Conservation (phyloP, 129 eudicot genomes). For the Chrysanthemum makinoi region DNA sequence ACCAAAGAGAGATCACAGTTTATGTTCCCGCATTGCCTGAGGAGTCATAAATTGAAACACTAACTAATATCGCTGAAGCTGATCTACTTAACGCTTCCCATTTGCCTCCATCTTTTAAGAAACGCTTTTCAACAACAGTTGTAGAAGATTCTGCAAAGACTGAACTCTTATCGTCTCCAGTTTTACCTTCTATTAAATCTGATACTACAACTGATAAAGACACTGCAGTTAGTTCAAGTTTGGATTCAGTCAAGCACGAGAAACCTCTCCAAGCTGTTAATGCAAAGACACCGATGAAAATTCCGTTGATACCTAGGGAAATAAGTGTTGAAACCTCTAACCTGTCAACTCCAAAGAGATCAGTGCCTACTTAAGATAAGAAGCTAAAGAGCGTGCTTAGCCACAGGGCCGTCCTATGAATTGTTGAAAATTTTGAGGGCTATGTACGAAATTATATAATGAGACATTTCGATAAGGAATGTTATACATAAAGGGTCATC, state of each 20-base stretch:
- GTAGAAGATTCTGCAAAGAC: constrained; percentile 28
- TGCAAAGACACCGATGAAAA: constrained; percentile 59
- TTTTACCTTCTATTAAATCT: constrained; percentile 16
- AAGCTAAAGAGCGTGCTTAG: constrained; percentile 35
- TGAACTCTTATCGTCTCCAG: constrained; percentile 23
- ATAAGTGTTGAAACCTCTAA: constrained; percentile 56
- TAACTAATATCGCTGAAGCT: constrained; percentile 22
- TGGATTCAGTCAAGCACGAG: constrained; percentile 12
- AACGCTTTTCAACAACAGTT: constrained; percentile 39
- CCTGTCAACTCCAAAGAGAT: constrained; percentile 60
- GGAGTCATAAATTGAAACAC: constrained; percentile 18
- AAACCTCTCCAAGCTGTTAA: constrained; percentile 7
- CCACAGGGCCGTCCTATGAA: too few relatives aligned
- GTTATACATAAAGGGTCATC: too few relatives aligned
- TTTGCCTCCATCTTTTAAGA: constrained; percentile 42
- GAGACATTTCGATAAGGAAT: too few relatives aligned
- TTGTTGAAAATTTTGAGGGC: too few relatives aligned
- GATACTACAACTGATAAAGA: constrained; percentile 25
- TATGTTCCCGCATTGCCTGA: constrained; percentile 11
- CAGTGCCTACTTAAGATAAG: constrained; percentile 52
- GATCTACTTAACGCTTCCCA: constrained; percentile 43
- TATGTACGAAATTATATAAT: too few relatives aligned
- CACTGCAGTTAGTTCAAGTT: constrained; percentile 26
- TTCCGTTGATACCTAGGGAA: constrained; percentile 19
- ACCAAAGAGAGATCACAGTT: constrained; percentile 22